Conservation (phyloP, 495 filamentous ascomycete species). For the Neurospora hispaniola region DNA sequence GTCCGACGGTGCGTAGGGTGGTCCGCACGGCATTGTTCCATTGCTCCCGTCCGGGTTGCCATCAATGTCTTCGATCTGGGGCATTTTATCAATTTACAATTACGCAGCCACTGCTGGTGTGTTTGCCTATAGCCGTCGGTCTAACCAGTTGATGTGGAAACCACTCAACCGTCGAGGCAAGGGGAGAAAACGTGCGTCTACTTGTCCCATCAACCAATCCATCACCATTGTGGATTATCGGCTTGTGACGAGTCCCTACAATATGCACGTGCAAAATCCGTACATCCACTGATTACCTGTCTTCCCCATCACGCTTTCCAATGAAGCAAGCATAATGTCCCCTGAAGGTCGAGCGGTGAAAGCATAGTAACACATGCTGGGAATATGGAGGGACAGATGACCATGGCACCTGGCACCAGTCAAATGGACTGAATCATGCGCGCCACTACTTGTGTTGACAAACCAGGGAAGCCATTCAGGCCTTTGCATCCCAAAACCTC, state of each 20-base stretch:
- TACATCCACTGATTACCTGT: neutral
- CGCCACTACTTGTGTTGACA: neutral
- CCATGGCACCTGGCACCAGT: neutral
- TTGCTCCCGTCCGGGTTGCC: neutral
- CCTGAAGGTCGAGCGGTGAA: neutral
- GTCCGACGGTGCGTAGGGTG: neutral
- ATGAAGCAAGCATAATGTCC: neutral
- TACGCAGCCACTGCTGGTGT: neutral
- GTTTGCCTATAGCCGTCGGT: neutral
- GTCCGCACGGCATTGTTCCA: neutral
- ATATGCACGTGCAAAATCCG: neutral
- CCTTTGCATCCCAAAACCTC: neutral
- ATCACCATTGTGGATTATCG: neutral
- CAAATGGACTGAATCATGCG: neutral
- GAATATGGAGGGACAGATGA: neutral
- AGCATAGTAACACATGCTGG: neutral
- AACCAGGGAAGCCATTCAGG: neutral
- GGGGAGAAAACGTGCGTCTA: neutral
- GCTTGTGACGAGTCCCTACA: neutral
- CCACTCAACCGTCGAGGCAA: neutral
- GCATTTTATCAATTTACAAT: neutral
- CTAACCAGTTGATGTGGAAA: neutral
- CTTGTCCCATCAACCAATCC: neutral
- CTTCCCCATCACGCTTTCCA: neutral
- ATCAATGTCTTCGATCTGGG: neutral